phyloP scores from a whole-genome alignment of 129 eudicot genomes.

The Escallonia rubra region DNA sequence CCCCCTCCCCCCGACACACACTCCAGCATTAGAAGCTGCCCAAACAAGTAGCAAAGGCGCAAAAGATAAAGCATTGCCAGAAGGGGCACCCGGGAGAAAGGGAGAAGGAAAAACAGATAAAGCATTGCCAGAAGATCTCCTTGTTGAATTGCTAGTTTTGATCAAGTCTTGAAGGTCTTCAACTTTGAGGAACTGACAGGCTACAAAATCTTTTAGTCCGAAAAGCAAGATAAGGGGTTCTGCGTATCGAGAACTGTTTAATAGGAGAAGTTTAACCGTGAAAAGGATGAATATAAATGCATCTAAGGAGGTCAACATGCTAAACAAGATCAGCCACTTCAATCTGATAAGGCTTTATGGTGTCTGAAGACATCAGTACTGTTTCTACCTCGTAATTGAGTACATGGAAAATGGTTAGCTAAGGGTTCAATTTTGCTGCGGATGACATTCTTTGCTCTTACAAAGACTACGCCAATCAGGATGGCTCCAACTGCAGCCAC shows the following conservation, averaged over 20 bases:
- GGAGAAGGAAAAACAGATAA: constrained; percentile 1
- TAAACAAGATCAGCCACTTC: constrained; percentile 55
- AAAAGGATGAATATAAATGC: constrained; percentile 38
- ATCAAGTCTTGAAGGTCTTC: constrained; percentile 34
- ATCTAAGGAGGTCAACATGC: constrained; percentile 44
- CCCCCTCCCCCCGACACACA: too few relatives aligned
- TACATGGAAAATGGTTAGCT: constrained; percentile 49
- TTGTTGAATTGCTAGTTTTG: constrained; percentile 51
- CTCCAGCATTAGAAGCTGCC: too few relatives aligned
- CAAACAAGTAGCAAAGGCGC: too few relatives aligned
- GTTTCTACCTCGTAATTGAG: constrained; percentile 55
- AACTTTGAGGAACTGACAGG: constrained; percentile 43
- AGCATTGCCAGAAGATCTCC: constrained; percentile 29
- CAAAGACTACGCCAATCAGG: constrained; percentile 60
- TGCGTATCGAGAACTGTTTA: constrained; percentile 44
- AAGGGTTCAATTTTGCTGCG: constrained; percentile 75
- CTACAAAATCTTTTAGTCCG: constrained; percentile 43
- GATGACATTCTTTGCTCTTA: constrained; percentile 90
- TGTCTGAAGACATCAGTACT: constrained; percentile 37
- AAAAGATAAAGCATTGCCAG: too few relatives aligned
- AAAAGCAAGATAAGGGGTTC: constrained; percentile 37
- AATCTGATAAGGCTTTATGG: constrained; percentile 50
- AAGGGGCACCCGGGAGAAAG: background rate
- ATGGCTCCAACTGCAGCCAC: constrained; percentile 34
- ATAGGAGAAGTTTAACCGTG: constrained; percentile 31